These are phyloP conservation scores for Cryptococcus sp. DNA, from an alignment of 1,284 basidiomycete genomes.

Conservation along the genomic window DNA sequence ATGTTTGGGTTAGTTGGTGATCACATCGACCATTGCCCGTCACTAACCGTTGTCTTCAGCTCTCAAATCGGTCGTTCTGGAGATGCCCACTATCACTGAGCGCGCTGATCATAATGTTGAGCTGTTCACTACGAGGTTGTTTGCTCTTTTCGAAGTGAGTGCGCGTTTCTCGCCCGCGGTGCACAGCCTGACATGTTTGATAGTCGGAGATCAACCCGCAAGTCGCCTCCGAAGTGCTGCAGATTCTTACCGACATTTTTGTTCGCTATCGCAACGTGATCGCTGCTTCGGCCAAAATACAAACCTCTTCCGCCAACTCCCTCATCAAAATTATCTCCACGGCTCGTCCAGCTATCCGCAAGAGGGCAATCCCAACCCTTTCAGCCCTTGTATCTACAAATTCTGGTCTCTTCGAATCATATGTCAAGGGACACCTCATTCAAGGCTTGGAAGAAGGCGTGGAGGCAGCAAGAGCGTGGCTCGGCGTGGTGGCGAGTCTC, in stretches of 20 bases:
- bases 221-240: constrained; percentile 83
- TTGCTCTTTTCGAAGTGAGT: constrained; percentile 74
- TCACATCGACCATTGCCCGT: not conserved
- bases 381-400: constrained; percentile 38
- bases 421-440: constrained; percentile 31
- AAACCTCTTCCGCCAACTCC: constrained; percentile 65
- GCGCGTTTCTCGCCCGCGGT: not conserved
- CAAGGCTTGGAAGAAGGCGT: constrained; percentile 28
- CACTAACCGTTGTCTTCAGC: constrained; percentile 57
- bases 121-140: constrained; percentile 81
- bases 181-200: too few species aligned
- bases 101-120: constrained; percentile 77
- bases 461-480: constrained; percentile 38
- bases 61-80: constrained; percentile 89
- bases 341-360: constrained; percentile 78
- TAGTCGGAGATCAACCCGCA: constrained; percentile 67
- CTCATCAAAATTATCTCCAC: constrained; percentile 76
- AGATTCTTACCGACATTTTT: constrained; percentile 88
- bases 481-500: constrained; percentile 36
- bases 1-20: constrained; percentile 68
- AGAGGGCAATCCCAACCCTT: constrained; percentile 83
- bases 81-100: constrained; percentile 77
- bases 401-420: constrained; percentile 31
- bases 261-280: constrained; percentile 72
- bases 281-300: constrained; percentile 58